These are phyloP conservation scores for Podospora australis DNA, from an alignment of 495 filamentous ascomycete species.

Conservation along the genomic window DNA sequence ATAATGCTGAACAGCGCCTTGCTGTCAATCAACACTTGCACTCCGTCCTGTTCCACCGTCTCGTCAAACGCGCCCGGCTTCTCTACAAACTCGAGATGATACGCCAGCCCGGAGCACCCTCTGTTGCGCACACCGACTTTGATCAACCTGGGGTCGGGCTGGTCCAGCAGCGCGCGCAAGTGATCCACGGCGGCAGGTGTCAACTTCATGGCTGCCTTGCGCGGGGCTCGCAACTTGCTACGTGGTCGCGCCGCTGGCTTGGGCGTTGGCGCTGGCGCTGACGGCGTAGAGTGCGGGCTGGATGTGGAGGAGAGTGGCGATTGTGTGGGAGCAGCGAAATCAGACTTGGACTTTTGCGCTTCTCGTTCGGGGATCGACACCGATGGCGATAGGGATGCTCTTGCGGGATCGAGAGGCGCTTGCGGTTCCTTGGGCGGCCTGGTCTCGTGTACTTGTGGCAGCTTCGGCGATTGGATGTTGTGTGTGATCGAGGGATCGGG, in stretches of 20 bases:
- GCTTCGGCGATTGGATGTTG: conserved; percentile 22
- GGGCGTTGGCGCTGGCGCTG: conserved; percentile 3
- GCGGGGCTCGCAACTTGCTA: conserved; percentile 61
- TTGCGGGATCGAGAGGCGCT: conserved; percentile 12
- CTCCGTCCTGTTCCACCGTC: conserved; percentile 88
- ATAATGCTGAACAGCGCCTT: conserved; percentile 97
- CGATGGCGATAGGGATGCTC: no score
- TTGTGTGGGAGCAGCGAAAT: conserved; percentile 16
- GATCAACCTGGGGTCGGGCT: conserved; percentile 84
- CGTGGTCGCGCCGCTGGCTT: conserved; percentile 39
- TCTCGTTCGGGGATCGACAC: conserved; percentile 49
- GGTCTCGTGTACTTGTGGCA: conserved; percentile 48
- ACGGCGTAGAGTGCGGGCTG: not conserved
- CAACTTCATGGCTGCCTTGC: conserved; percentile 87
- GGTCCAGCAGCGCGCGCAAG: conserved; percentile 63
- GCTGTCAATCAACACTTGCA: conserved; percentile 91
- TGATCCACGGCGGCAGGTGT: conserved; percentile 71
- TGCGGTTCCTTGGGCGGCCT: conserved; percentile 36
- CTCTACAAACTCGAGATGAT: conserved; percentile 92
- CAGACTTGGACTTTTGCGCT: conserved; percentile 54
- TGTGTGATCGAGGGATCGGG: conserved; percentile 66
- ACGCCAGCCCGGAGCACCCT: conserved; percentile 94
- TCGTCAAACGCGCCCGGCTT: conserved; percentile 84
- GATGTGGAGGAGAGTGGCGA: not conserved
- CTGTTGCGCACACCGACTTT: conserved; percentile 90